Conservation (phyloP, 495 filamentous ascomycete species). For the Hypomontagnella monticulosa region DNA sequence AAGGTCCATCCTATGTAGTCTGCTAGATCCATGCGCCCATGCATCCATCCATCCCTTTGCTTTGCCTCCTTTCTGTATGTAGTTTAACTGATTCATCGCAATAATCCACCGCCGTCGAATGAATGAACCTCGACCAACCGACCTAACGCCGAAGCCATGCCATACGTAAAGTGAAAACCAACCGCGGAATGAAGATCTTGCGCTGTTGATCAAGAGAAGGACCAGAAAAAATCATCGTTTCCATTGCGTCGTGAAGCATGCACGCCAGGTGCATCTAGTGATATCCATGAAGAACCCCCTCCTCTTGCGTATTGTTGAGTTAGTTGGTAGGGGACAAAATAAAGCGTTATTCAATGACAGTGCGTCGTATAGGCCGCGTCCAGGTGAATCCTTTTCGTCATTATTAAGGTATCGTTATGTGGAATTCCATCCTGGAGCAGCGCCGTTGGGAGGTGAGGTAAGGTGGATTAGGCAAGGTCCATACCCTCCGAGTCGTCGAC, state of each 20-base stretch:
- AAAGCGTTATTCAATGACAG: constrained; percentile 18
- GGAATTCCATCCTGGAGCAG: too few relatives aligned
- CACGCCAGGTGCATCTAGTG: constrained; percentile 27
- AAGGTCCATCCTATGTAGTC: too few relatives aligned
- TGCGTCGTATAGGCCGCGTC: background rate
- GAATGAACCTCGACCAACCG: too few relatives aligned
- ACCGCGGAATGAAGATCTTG: background rate
- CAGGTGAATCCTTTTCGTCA: background rate
- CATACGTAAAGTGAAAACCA: constrained; percentile 11
- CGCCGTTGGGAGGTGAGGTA: too few relatives aligned
- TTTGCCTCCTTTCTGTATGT: too few relatives aligned
- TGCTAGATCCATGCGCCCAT: too few relatives aligned
- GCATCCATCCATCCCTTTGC: background rate
- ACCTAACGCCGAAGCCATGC: constrained; percentile 37
- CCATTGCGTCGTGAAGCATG: constrained; percentile 27
- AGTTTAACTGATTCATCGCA: background rate
- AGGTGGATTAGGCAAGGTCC: constrained; percentile 52
- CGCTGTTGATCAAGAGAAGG: background rate
- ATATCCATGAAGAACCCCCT: constrained; percentile 32
- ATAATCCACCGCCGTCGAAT: background rate
- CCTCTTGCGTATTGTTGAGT: background rate
- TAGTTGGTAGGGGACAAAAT: constrained; percentile 4
- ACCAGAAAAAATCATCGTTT: constrained; percentile 15
- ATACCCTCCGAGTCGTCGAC: constrained; percentile 74
- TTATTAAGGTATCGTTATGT: too few relatives aligned